Evolutionary conservation across 2,329 filamentous ascomycete species (phyloP), one percentile per base, ranked within the genome.

Genomic region (Colletotrichum lupini): DNA sequence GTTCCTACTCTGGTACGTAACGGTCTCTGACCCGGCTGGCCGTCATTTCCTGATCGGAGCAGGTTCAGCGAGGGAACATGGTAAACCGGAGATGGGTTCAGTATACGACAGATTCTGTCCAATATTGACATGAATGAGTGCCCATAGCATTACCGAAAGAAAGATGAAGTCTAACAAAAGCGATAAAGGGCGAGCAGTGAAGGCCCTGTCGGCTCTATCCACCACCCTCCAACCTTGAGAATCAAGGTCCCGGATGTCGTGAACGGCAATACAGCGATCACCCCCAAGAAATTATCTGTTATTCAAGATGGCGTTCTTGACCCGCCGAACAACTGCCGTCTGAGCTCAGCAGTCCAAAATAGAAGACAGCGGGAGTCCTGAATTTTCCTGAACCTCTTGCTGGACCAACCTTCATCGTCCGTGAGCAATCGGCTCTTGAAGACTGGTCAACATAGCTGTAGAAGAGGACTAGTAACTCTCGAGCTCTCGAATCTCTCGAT

Each of bases 331-430:
- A 55, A 16, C 46, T 60, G 60, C 53, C 32, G 60, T 55, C 60
- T 56, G 55, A 60, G 70, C 70, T 60, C 70, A 32, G 28, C 19
- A 28, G 42, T 65, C 60, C 42, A 73, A 70, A 70, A 70, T 65
- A 64, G 67, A 70, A 64, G 67, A 65, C 53, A 60, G 32, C 19
- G 19, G 61, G 69, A 65, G 53, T 70, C 70, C 70, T 73, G 68
- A 72, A 68, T 72, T 68, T 35, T 72, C 68, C 64, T 68, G 60
- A 73, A 65, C n/a, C 60, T 59, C 70, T 70, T 60, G 68, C 69
- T 28, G 32, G 56, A 55, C 42, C 53, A 56, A 16, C 42, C 6
- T 46, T 11, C 22, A 63, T 55, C 46, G 70, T 73, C 70, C 70
- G 67, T 73, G 70, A 55, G 52, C 42, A 61, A 46, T 58, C 59